Percentiles rank a stretch among this genome's conserved stretches.
Conservation (phyloP, 495 filamentous ascomycete genomes). For the Penicillium verhagenii region DNA sequence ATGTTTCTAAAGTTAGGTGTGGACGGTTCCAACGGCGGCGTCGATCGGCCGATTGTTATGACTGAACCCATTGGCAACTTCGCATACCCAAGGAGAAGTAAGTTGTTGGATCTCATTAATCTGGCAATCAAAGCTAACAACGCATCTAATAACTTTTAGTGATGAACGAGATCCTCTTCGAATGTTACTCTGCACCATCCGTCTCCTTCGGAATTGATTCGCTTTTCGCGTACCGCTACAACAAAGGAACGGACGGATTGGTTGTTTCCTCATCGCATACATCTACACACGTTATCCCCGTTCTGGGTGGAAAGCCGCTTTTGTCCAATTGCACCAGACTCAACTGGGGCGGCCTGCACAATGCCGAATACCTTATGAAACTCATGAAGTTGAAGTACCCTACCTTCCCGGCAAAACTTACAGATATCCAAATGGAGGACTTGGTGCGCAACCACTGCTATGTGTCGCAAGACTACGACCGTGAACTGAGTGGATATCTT, state of each 20-base stretch:
- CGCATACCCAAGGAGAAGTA: constrained; percentile 81
- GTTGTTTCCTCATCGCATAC: constrained; percentile 91
- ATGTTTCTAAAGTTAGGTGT: constrained; percentile 89
- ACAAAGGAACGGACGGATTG: constrained; percentile 81
- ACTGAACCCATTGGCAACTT: constrained; percentile 93
- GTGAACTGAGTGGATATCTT: constrained; percentile 69
- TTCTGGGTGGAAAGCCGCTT: constrained; percentile 79
- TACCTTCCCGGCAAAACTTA: constrained; percentile 79
- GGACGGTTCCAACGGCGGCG: constrained; percentile 65
- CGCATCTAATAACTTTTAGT: constrained; percentile 49
- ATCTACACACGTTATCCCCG: constrained; percentile 93
- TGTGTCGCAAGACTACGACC: constrained; percentile 75
- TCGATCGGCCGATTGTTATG: constrained; percentile 90
- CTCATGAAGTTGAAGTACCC: constrained; percentile 93
- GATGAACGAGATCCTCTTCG: constrained; percentile 96
- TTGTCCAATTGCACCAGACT: constrained; percentile 80
- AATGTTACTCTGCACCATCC: constrained; percentile 85
- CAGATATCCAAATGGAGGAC: constrained; percentile 78
- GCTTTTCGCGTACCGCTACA: constrained; percentile 91
- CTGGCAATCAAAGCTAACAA: constrained; percentile 13
- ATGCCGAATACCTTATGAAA: constrained; percentile 85
- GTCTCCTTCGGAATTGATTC: constrained; percentile 94
- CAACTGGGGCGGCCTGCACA: constrained; percentile 92
- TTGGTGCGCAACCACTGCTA: constrained; percentile 90
- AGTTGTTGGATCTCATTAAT: constrained; percentile 27